Conservation (phyloP, 1,284 basidiomycete genomes). For the Trichosporon faecale region DNA sequence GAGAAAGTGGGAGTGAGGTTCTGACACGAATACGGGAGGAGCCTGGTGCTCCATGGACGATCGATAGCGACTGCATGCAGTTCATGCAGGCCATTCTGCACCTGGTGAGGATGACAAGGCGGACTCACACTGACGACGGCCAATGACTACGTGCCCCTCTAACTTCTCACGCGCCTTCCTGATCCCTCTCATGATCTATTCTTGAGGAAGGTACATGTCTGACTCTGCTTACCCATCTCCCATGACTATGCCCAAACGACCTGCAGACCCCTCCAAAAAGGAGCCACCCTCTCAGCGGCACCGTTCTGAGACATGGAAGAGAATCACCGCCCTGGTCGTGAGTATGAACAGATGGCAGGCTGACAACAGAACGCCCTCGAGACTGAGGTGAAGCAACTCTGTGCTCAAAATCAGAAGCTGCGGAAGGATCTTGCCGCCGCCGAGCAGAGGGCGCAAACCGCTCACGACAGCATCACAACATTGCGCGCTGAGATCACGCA, state of each 20-base stretch:
- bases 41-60: background rate
- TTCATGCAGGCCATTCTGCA: background rate
- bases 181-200: no score
- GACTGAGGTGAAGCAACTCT: background rate
- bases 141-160: no score
- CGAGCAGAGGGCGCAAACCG: background rate
- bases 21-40: background rate
- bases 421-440: background rate
- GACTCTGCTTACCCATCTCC: no score
- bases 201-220: no score
- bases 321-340: background rate
- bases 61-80: background rate
- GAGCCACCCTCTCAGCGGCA: background rate
- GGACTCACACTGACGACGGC: background rate
- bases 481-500: background rate
- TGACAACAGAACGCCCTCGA: background rate
- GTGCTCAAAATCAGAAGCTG: background rate
- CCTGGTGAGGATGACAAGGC: background rate
- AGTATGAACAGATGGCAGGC: background rate
- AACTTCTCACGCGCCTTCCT: no score
- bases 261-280: background rate
- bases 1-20: background rate
- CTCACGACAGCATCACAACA: background rate
- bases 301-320: background rate
- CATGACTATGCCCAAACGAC: background rate